These are phyloP conservation scores for baker's yeast (Saccharomyces cerevisiae) DNA, from an alignment of 805 yeast genomes.

Conservation along the genomic window DNA sequence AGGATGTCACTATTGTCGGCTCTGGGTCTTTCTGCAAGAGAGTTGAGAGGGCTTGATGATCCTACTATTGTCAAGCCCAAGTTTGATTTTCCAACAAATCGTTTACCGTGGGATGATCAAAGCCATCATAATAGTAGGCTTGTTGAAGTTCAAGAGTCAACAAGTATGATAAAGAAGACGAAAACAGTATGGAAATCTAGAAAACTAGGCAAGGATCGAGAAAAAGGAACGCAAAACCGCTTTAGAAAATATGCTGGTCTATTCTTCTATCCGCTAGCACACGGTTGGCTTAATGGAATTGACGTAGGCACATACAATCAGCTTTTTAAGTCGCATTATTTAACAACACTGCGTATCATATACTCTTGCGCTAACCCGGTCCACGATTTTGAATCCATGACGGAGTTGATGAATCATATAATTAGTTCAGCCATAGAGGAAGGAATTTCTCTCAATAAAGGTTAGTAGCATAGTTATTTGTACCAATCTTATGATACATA, in stretches of 20 bases:
- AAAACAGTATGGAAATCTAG: conserved; percentile 29
- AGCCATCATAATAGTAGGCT: conserved; percentile 2
- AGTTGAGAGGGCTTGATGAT: conserved; percentile 57
- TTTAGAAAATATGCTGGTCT: conserved; percentile 33
- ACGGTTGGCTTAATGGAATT: conserved; percentile 48
- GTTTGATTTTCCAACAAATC: conserved; percentile 29
- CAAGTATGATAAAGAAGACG: neutral
- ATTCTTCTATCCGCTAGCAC: conserved; percentile 47
- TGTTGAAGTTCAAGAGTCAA: neutral
- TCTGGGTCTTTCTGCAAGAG: conserved; percentile 64
- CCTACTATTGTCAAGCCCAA: conserved; percentile 34
- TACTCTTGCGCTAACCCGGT: conserved; percentile 43
- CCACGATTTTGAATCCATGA: conserved; percentile 32
- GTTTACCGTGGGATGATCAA: conserved; percentile 26
- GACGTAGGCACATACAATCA: conserved; percentile 47
- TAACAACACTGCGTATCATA: conserved; percentile 39
- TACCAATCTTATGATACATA: neutral
- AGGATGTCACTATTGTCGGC: conserved; percentile 62
- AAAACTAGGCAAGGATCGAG: conserved; percentile 16
- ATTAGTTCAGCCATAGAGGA: conserved; percentile 18
- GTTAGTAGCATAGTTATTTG: neutral
- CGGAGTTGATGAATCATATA: conserved; percentile 23
- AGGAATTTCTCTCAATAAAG: conserved; percentile 8
- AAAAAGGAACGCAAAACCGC: conserved; percentile 13
- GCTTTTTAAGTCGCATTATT: conserved; percentile 43